Conservation (phyloP, 2,329 filamentous ascomycete genomes). For the Aureobasidium sp. region DNA sequence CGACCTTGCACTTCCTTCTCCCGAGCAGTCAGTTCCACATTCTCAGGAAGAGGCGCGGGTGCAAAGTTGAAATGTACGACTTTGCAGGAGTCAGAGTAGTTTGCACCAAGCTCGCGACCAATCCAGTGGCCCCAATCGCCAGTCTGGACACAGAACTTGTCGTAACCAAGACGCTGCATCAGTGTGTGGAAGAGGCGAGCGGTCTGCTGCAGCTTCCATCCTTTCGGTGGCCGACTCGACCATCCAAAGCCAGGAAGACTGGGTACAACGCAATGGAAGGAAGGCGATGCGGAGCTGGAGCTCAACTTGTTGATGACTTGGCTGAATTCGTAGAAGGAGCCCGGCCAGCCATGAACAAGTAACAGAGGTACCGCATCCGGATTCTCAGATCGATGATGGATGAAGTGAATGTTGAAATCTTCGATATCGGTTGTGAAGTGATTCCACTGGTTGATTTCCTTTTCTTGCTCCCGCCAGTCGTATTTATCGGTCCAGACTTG, state of each 20-base stretch:
- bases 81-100: conserved; percentile 32
- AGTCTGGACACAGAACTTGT: conserved; percentile 32
- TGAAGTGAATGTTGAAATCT: conserved; percentile 32
- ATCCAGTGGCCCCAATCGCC: conserved; percentile 40
- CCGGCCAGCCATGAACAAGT: conserved; percentile 41
- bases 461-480: conserved; percentile 29
- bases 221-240: conserved; percentile 29
- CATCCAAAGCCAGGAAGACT: conserved; percentile 52
- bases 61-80: conserved; percentile 38
- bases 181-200: conserved; percentile 33
- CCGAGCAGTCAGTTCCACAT: conserved; percentile 26
- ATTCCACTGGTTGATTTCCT: conserved; percentile 28
- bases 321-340: conserved; percentile 40
- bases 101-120: conserved; percentile 32
- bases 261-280: conserved; percentile 53
- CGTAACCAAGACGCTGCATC: conserved; percentile 37
- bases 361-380: conserved; percentile 36
- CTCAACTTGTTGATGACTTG: conserved; percentile 33
- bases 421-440: conserved; percentile 34
- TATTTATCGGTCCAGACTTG: conserved; percentile 30
- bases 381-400: conserved; percentile 30
- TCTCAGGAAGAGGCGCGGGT: conserved; percentile 31
- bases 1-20: conserved; percentile 29
- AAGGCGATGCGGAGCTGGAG: conserved; percentile 24
- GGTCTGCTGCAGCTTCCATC: conserved; percentile 34